Conservation (phyloP, 495 filamentous ascomycete species). For the Podospora tetraspora region DNA sequence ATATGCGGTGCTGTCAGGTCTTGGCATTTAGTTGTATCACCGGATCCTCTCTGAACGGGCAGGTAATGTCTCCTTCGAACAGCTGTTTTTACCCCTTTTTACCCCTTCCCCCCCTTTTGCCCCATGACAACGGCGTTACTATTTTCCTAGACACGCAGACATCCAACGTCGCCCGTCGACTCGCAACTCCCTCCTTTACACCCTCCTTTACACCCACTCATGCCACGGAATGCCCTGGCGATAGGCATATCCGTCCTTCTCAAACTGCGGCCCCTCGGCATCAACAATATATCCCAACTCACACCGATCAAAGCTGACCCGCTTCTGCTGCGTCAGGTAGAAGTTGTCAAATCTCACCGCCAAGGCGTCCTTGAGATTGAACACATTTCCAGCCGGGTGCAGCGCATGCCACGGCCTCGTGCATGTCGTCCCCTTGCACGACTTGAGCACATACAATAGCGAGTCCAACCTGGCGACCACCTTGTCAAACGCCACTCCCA, state of each 20-base stretch:
- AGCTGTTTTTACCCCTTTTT: neutral
- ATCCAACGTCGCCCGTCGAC: neutral
- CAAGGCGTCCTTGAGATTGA: conserved; percentile 42
- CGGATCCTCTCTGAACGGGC: neutral
- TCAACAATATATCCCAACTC: conserved; percentile 56
- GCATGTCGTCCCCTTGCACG: conserved; percentile 54
- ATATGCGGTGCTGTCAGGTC: neutral
- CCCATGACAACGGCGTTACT: neutral
- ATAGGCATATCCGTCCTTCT: conserved; percentile 28
- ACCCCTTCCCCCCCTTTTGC: neutral
- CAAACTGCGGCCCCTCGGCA: conserved; percentile 56
- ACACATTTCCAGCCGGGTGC: conserved; percentile 47
- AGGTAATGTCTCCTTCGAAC: no score
- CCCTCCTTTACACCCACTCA: conserved; percentile 27
- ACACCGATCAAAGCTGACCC: conserved; percentile 52
- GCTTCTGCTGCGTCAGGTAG: conserved; percentile 45
- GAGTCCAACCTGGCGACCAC: conserved; percentile 53
- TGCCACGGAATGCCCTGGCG: conserved; percentile 25
- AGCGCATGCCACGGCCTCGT: conserved; percentile 55
- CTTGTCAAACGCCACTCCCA: conserved; percentile 42
- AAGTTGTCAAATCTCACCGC: conserved; percentile 50
- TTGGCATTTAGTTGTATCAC: neutral
- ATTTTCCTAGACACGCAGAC: neutral
- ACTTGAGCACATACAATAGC: conserved; percentile 59
- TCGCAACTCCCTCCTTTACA: conserved; percentile 9